phyloP scores from a whole-genome alignment of 2,329 filamentous ascomycete species.

The Neonectria faginata region DNA sequence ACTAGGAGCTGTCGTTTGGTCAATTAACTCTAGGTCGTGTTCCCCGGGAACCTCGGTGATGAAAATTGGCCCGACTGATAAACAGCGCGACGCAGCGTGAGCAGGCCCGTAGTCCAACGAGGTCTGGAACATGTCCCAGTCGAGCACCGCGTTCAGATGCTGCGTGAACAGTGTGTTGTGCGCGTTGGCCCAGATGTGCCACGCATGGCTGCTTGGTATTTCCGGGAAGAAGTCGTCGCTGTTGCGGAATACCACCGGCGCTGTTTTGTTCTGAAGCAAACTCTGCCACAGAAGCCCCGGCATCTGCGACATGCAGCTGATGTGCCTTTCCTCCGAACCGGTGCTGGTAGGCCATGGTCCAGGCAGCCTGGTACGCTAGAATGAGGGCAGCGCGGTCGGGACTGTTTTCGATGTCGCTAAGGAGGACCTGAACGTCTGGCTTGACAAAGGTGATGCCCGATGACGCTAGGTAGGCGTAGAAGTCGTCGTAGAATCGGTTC shows the following conservation, averaged over 20 bases:
- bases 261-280: constrained; percentile 79
- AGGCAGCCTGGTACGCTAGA: constrained; percentile 80
- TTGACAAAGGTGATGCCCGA: constrained; percentile 84
- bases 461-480: constrained; percentile 79
- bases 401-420: constrained; percentile 77
- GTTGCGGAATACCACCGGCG: constrained; percentile 79
- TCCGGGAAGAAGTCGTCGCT: constrained; percentile 89
- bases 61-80: constrained; percentile 87
- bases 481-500: constrained; percentile 81
- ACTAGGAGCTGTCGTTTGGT: constrained; percentile 66
- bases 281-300: constrained; percentile 85
- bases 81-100: constrained; percentile 82
- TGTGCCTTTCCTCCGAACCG: constrained; percentile 79
- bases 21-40: constrained; percentile 77
- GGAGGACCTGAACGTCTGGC: constrained; percentile 86
- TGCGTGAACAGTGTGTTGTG: constrained; percentile 83
- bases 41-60: constrained; percentile 86
- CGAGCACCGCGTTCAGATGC: constrained; percentile 83
- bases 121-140: constrained; percentile 75
- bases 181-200: constrained; percentile 90
- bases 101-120: constrained; percentile 74
- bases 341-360: constrained; percentile 78
- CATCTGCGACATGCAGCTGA: constrained; percentile 89
- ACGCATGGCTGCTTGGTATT: constrained; percentile 79
- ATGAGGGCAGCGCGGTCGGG: constrained; percentile 75